Evolutionary conservation across 495 filamentous ascomycete genomes (phyloP).

Genomic region (Penicillium bovifimosum): DNA sequence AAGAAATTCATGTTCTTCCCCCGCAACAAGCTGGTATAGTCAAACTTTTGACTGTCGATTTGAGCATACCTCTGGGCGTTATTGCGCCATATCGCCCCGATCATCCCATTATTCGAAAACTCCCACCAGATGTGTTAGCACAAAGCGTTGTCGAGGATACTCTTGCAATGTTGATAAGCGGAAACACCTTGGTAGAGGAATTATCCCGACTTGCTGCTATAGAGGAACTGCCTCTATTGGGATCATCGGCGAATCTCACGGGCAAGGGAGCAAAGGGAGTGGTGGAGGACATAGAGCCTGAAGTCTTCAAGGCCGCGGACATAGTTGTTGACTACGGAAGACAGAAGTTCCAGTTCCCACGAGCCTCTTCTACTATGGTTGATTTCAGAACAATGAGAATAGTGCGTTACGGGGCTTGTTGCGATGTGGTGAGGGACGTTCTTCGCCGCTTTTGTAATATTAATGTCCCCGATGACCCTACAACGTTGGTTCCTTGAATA

Average conservation of each 20-base stretch:
- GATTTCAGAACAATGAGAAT: conserved; percentile 22
- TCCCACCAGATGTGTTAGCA: not conserved
- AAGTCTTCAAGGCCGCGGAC: conserved; percentile 20
- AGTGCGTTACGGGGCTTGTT: conserved; percentile 31
- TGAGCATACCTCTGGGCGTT: conserved; percentile 22
- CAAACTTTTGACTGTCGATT: conserved; percentile 12
- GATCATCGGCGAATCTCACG: conserved; percentile 27
- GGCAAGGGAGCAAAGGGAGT: conserved; percentile 22
- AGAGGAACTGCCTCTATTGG: conserved; percentile 15
- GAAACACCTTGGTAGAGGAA: conserved; percentile 22
- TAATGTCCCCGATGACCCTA: conserved; percentile 21
- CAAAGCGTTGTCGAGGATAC: conserved; percentile 17
- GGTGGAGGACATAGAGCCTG: conserved; percentile 29
- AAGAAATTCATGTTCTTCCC: conserved; percentile 13
- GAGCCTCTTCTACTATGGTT: conserved; percentile 29
- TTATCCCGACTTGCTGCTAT: conserved; percentile 14
- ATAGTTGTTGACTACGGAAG: conserved; percentile 30
- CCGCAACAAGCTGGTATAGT: conserved; percentile 11
- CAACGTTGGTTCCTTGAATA: conserved; percentile 1
- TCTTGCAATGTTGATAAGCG: conserved; percentile 26
- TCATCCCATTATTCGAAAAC: conserved; percentile 14
- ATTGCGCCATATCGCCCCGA: conserved; percentile 16
- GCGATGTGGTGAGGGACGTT: conserved; percentile 26
- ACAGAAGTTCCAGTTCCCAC: conserved; percentile 19
- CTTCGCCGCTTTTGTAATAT: conserved; percentile 20